Base-by-base conservation (phyloP, 2,329 filamentous ascomycete genomes). In the Corniculantispora saksenae region DNA sequence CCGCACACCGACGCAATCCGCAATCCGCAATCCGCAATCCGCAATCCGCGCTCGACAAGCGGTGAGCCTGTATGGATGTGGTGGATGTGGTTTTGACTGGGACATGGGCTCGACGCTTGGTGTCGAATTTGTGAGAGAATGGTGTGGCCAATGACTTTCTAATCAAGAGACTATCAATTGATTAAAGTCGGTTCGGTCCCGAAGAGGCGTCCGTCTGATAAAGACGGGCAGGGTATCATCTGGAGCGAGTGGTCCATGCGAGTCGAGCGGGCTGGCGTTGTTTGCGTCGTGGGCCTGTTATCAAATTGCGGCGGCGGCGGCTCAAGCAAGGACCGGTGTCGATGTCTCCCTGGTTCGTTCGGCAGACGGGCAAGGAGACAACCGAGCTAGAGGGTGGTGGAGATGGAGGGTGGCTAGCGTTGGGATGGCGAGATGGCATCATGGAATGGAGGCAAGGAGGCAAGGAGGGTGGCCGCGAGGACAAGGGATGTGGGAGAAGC, bases 101-200 rank as follows among this genome's bases (percentile, higher is more conserved):
- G 60, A 63, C 40, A 56, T 55, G 60, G 60, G 60, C 60, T 63
- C 40, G 27, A 63, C 50, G 32, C n/a, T 61, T 35, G 51, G 13
- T 45, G 35, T 17, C 35, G 50, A 27, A 21, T 27, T 17, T 53
- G 50, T 10, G 50, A 13, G 12, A 25, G n/a, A 38, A 60, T 10
- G 7, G 13, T 25, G n/a, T 60, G 32, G n/a, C 23, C 23, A 58
- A 21, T 58, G 25, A 15, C 25, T 32, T 47, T 47, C 15, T 38
- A 50, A 60, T 51, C 45, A 25, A 35, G 17, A n/a, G 23, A 12
- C 13, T 40, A 38, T 50, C 57, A 38, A 40, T 21, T 60, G 57
- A 61, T 23, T 21, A 27, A 13, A 51, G 32, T 51, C 58, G 47
- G 47, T 23, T 43, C 47, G 21, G 29, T n/a, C 10, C 47, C 32